Percentiles rank a stretch among this genome's conserved stretches.
phyloP scores from a whole-genome alignment of 768 basidiomycete species.

The Leucosporidium creatinivorum region DNA sequence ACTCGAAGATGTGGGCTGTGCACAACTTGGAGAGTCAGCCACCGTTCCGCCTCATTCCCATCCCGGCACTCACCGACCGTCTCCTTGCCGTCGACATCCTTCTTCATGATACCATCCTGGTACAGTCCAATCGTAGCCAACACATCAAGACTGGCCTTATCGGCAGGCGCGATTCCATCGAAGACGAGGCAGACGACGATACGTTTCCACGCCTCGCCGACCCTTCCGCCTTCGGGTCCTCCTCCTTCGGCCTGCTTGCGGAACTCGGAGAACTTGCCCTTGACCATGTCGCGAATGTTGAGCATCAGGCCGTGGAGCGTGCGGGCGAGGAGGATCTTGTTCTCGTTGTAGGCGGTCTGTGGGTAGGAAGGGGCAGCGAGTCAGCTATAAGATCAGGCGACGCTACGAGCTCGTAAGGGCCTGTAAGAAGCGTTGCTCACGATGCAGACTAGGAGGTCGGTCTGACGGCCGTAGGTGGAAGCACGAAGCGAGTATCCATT shows the following conservation, averaged over 20 bases:
- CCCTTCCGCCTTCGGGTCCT: conserved; percentile 56
- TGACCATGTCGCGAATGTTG: conserved; percentile 94
- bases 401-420: conserved; percentile 23
- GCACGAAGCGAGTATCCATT: conserved; percentile 78
- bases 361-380: neutral
- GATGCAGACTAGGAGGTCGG: conserved; percentile 88
- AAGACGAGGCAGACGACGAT: conserved; percentile 59
- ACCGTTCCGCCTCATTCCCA: too few relatives aligned
- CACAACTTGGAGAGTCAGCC: too few relatives aligned
- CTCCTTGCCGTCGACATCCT: conserved; percentile 44
- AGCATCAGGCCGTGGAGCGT: conserved; percentile 95
- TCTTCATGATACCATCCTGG: conserved; percentile 39
- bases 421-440: conserved; percentile 46
- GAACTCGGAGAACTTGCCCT: conserved; percentile 87
- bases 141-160: conserved; percentile 53
- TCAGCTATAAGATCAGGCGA: neutral
- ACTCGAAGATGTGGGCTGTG: conserved; percentile 96
- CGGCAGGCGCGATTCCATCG: conserved; percentile 89
- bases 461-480: conserved; percentile 77
- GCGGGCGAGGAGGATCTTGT: conserved; percentile 75
- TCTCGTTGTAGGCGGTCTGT: conserved; percentile 64
- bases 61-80: conserved; percentile 51
- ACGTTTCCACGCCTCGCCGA: conserved; percentile 62
- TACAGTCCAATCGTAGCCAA: conserved; percentile 47
- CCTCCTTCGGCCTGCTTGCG: conserved; percentile 78